Conservation (phyloP, 2,329 filamentous ascomycete species). For the Pseudogymnoascus sp. region DNA sequence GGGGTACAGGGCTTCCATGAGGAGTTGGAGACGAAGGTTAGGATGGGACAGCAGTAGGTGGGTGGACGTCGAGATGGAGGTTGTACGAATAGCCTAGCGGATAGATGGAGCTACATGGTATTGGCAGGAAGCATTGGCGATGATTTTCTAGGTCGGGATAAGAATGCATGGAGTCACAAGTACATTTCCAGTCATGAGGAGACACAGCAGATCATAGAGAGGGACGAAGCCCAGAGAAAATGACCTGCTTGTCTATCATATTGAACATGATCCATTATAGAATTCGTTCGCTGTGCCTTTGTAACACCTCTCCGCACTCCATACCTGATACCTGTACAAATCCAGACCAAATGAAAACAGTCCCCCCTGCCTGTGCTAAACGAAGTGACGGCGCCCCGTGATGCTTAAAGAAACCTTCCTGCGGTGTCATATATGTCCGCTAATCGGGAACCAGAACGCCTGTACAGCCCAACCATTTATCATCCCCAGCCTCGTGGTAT, state of each 20-base stretch:
- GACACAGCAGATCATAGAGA: not conserved
- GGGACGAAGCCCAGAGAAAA: not conserved
- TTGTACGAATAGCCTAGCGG: constrained; percentile 4
- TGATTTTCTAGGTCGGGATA: not conserved
- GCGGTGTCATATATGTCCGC: constrained; percentile 5
- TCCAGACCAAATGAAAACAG: not conserved
- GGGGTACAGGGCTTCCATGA: constrained; percentile 69
- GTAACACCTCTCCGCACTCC: not conserved
- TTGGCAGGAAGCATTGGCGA: not conserved
- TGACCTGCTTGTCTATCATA: not conserved
- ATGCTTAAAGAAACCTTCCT: not conserved
- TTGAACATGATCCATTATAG: not conserved
- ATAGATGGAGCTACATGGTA: constrained; percentile 1
- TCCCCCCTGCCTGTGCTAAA: not conserved
- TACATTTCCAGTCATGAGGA: not conserved
- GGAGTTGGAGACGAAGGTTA: constrained; percentile 88
- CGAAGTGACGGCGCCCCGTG: not conserved
- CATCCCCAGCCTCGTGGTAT: constrained; percentile 1
- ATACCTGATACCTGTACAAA: constrained; percentile 7
- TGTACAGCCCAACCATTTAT: constrained; percentile 4
- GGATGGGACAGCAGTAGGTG: constrained; percentile 44
- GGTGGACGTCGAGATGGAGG: not conserved
- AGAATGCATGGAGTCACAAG: not conserved
- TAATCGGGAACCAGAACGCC: constrained; percentile 1
- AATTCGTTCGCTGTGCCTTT: not conserved